Evolutionary conservation across 2,329 filamentous ascomycete species (phyloP), one percentile per base, ranked within the genome.

Genomic region (Phaeosphaeriaceae sp.): DNA sequence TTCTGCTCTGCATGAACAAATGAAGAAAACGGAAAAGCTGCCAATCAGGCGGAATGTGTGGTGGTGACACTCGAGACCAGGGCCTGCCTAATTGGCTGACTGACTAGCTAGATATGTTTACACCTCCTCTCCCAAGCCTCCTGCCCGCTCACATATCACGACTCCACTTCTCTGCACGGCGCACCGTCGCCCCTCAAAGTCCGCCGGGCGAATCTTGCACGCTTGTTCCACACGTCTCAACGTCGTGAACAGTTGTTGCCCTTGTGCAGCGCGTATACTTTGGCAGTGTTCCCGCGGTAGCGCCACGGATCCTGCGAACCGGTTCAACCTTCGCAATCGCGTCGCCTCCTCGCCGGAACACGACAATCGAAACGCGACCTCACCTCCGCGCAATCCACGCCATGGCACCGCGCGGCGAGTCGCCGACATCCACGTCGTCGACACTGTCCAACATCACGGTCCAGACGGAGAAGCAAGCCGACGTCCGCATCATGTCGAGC

Each of bases 401-500:
- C 71, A 77, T 77, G 67, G 72, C 72, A 46, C 67, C 62, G 49
- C 73, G 74, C 58, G 63, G 69, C 55, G 52, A 64, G n/a, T 78
- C 74, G 22, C 80, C 80, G 44, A 69, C 64, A 43, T 77, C 79
- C 44, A 78, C 77, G 21, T 78, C 79, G 24, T 82, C 79, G 2
- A 75, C 78, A 9, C 68, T 76, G 43, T 82, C 80, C 49, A 78
- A 76, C 66, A 80, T 81, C 63, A 74, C 77, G 35, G 77, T 79
- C 46, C 71, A 66, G 42, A 69, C 65, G 55, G 68, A 65, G 57
- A 62, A 73, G 65, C 56, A 73, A 58, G 64, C 69, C 56, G 69
- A 69, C 58, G 71, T 70, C 65, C 73, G 73, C 60, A 68, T 67
- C 73, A 74, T 77, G 80, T 70, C 85, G 67, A 79, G 84, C 81